Conservation (phyloP, 805 yeast species). For the Zygosaccharomyces rouxii region DNA sequence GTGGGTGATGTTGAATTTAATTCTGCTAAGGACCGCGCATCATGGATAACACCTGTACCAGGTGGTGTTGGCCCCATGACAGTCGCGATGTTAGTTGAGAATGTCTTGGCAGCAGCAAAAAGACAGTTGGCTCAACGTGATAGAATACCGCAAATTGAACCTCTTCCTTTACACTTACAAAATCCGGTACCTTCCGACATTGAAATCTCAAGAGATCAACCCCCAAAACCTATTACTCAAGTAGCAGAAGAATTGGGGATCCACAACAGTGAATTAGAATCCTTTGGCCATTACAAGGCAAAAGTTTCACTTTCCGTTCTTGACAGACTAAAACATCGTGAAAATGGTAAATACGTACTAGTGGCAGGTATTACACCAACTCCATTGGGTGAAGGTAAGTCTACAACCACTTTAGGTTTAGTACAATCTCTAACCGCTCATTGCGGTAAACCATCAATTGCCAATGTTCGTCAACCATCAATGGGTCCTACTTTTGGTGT, state of each 20-base stretch:
- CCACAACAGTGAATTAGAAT: slow-evolving; percentile 72
- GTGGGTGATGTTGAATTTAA: slow-evolving; percentile 95
- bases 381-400: slow-evolving; percentile 96
- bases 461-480: slow-evolving; percentile 95
- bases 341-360: slow-evolving; percentile 79
- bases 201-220: slow-evolving; percentile 83
- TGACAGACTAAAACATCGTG: slow-evolving; percentile 58
- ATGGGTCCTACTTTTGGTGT: slow-evolving; percentile 99
- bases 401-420: slow-evolving; percentile 92
- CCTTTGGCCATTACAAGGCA: slow-evolving; percentile 85
- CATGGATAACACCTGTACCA: slow-evolving; percentile 90
- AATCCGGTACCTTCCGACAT: slow-evolving; percentile 87
- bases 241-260: slow-evolving; percentile 84
- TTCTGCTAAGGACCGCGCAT: slow-evolving; percentile 54
- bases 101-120: slow-evolving; percentile 77
- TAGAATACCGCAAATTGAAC: slow-evolving; percentile 47
- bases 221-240: slow-evolving; percentile 72
- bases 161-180: slow-evolving; percentile 50
- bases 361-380: slow-evolving; percentile 99
- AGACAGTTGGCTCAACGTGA: slow-evolving; percentile 40
- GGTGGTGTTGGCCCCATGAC: slow-evolving; percentile 99
- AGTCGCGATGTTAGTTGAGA: slow-evolving; percentile 88
- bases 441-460: slow-evolving; percentile 74
- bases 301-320: slow-evolving; percentile 69
- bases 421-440: slow-evolving; percentile 97